phyloP scores from a whole-genome alignment of 2,329 filamentous ascomycete genomes.

The Chlorencoelia australis region DNA sequence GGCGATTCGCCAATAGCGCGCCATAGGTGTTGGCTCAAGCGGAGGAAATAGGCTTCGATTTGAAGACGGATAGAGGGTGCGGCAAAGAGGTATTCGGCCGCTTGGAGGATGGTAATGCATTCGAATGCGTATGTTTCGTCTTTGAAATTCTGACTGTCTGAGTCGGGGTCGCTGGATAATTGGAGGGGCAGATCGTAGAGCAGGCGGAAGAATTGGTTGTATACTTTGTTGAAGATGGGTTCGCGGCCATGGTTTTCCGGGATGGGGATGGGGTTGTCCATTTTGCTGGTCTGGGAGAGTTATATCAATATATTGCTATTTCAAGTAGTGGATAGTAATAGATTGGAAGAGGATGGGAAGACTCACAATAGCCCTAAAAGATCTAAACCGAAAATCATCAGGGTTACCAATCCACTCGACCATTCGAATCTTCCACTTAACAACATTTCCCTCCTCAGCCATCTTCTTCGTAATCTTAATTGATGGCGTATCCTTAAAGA shows the following conservation, averaged over 20 bases:
- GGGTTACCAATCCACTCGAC: too few species aligned
- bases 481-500: slow-evolving; percentile 6
- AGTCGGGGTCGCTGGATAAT: slow-evolving; percentile 14
- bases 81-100: slow-evolving; percentile 15
- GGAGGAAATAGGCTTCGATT: slow-evolving; percentile 21
- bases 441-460: slow-evolving; percentile 7
- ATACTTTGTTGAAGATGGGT: slow-evolving; percentile 13
- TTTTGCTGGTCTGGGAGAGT: slow-evolving; percentile 2
- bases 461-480: slow-evolving; percentile 11
- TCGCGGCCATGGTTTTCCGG: slow-evolving; percentile 12
- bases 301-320: background rate
- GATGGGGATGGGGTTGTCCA: background rate
- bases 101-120: slow-evolving; percentile 14
- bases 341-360: background rate
- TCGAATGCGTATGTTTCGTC: slow-evolving; percentile 13
- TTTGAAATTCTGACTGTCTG: slow-evolving; percentile 1
- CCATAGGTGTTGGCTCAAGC: slow-evolving; percentile 20
- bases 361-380: slow-evolving; percentile 19
- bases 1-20: slow-evolving; percentile 12
- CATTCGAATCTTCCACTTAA: slow-evolving; percentile 20
- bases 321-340: background rate
- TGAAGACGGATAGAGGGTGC: slow-evolving; percentile 11
- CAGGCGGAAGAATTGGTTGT: slow-evolving; percentile 23
- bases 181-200: slow-evolving; percentile 17
- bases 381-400: slow-evolving; percentile 15